phyloP scores from a whole-genome alignment of 257 asterid species.

The Datura wrightii region DNA sequence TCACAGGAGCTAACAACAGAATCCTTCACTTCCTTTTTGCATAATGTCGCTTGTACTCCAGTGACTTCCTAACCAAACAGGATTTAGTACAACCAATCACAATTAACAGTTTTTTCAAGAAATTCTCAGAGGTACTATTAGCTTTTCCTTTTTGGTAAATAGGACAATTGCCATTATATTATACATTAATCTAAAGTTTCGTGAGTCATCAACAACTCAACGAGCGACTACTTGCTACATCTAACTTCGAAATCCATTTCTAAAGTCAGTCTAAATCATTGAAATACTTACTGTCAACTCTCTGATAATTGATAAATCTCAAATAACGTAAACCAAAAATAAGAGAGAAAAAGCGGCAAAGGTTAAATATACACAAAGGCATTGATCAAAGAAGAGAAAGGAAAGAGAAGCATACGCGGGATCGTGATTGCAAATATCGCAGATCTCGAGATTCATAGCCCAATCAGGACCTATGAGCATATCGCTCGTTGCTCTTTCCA shows the following conservation, averaged over 20 bases:
- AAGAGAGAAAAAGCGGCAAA: background rate
- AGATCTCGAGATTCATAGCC: slow-evolving; percentile 99
- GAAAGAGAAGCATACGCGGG: slow-evolving; percentile 68
- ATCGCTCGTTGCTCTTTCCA: slow-evolving; percentile 94
- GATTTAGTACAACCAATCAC: background rate
- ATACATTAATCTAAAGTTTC: background rate
- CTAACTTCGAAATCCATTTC: background rate
- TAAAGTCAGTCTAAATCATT: background rate
- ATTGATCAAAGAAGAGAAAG: background rate
- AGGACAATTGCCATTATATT: background rate
- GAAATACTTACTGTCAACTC: background rate
- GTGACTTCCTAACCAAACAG: slow-evolving; percentile 13
- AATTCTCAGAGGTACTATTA: background rate
- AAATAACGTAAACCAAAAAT: background rate
- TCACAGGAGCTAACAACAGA: background rate
- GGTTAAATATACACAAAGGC: background rate
- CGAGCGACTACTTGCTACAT: slow-evolving; percentile 8
- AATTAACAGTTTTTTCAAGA: background rate
- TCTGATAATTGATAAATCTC: background rate
- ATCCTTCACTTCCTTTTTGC: background rate
- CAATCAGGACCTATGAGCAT: slow-evolving; percentile 99
- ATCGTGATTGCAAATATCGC: slow-evolving; percentile 95
- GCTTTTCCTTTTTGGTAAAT: background rate
- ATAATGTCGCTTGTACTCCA: background rate
- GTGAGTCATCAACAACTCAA: background rate